Percentiles rank a stretch among this genome's conserved stretches.
phyloP scores from a whole-genome alignment of 306 rosid species.

The Quercus wislizeni region DNA sequence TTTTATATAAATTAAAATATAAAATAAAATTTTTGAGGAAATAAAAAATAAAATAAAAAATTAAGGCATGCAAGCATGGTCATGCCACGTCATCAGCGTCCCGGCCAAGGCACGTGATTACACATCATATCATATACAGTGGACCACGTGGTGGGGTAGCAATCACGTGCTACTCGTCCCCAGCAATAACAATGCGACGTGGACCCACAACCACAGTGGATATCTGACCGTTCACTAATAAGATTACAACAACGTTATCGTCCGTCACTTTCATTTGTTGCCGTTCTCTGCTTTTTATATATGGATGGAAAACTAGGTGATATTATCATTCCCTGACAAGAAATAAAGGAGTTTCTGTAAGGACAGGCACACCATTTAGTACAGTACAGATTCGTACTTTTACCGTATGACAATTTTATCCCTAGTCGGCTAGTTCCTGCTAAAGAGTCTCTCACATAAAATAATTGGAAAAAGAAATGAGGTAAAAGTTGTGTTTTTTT shows the following conservation, averaged over 20 bases:
- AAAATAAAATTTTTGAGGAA: too few relatives aligned
- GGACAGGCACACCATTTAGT: not conserved
- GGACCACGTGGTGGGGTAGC: not conserved
- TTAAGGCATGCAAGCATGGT: too few relatives aligned
- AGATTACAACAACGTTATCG: not conserved
- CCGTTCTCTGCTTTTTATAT: not conserved
- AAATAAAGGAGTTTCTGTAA: not conserved
- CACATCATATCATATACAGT: not conserved
- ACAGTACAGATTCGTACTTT: slow-evolving; percentile 30
- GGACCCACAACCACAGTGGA: not conserved
- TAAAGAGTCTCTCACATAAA: too few relatives aligned
- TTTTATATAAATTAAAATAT: too few relatives aligned
- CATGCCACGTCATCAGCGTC: not conserved
- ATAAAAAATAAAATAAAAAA: too few relatives aligned
- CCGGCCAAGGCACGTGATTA: slow-evolving; percentile 17
- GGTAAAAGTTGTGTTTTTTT: too few relatives aligned
- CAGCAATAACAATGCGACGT: not conserved
- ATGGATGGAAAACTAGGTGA: not conserved
- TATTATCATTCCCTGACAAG: not conserved
- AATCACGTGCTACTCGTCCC: not conserved
- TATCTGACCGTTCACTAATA: not conserved
- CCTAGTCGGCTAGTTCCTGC: not conserved
- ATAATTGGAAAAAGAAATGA: too few relatives aligned
- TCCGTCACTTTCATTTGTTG: not conserved
- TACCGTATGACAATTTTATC: not conserved